These are phyloP conservation scores for Cucumis hystrix DNA, from an alignment of 306 rosid genomes.

Conservation along the genomic window DNA sequence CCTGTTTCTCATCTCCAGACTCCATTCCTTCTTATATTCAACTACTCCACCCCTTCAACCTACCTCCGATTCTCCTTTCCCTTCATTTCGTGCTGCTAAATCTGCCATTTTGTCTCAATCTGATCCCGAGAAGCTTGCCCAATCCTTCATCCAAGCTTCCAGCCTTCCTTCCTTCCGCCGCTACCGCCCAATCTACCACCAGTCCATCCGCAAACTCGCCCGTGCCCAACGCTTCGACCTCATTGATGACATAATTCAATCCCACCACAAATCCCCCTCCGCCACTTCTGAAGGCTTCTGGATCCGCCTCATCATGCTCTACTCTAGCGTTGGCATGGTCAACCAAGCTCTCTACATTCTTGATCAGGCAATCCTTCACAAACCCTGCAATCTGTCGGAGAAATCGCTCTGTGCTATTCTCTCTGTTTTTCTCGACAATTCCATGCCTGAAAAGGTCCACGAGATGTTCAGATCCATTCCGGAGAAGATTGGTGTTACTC, in stretches of 20 bases:
- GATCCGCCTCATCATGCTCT: slow-evolving; percentile 15
- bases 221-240: slow-evolving; percentile 13
- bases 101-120: slow-evolving; percentile 13
- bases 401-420: slow-evolving; percentile 14
- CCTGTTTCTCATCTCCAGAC: not conserved
- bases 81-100: slow-evolving; percentile 9
- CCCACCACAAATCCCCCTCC: not conserved
- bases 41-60: not conserved
- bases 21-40: not conserved
- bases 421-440: slow-evolving; percentile 1
- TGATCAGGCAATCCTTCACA: not conserved
- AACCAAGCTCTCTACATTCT: slow-evolving; percentile 5
- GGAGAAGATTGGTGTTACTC: slow-evolving; percentile 5
- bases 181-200: slow-evolving; percentile 12
- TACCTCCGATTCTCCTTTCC: not conserved
- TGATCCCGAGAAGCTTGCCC: slow-evolving; percentile 11
- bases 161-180: slow-evolving; percentile 7
- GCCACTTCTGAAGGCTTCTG: slow-evolving; percentile 9
- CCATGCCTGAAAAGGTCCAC: slow-evolving; percentile 5
- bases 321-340: slow-evolving; percentile 7
- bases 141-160: slow-evolving; percentile 1
- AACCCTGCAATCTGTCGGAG: slow-evolving; percentile 8
- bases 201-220: slow-evolving; percentile 11
- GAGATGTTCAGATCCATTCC: slow-evolving; percentile 4
- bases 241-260: slow-evolving; percentile 1